These are phyloP conservation scores for Xylaria sp. DNA, from an alignment of 2,329 filamentous ascomycete species.

Conservation along the genomic window DNA sequence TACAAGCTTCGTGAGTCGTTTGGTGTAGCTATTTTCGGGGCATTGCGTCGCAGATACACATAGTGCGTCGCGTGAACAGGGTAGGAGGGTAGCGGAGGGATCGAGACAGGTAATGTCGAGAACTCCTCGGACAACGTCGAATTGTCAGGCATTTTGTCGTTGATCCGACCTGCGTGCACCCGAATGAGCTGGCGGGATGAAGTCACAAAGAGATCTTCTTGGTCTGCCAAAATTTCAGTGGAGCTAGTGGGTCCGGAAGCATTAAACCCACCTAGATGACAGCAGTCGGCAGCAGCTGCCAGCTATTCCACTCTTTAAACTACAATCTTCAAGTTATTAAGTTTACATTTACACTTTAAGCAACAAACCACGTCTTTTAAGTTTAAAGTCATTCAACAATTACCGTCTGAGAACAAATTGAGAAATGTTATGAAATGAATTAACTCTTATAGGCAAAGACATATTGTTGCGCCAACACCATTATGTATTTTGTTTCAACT, in stretches of 20 bases:
- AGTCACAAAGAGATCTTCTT: conserved; percentile 1
- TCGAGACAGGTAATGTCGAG: conserved; percentile 72
- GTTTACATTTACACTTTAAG: not conserved
- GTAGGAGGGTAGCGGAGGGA: conserved; percentile 72
- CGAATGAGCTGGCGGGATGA: not conserved
- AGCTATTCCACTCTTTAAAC: not conserved
- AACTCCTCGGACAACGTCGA: conserved; percentile 69
- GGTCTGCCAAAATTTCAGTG: conserved; percentile 29
- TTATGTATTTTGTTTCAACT: not conserved
- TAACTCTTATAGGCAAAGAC: not conserved
- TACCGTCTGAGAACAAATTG: no score
- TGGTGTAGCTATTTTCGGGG: conserved; percentile 78
- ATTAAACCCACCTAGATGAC: not conserved
- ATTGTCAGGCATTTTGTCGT: conserved; percentile 48
- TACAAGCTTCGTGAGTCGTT: conserved; percentile 85
- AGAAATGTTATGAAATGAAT: not conserved
- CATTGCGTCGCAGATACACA: conserved; percentile 85
- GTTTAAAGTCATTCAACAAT: not conserved
- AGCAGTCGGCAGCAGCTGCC: conserved; percentile 19
- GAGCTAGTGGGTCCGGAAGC: not conserved
- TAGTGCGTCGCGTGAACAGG: conserved; percentile 76
- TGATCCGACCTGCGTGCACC: not conserved
- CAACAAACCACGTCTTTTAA: not conserved
- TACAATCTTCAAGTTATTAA: no score
- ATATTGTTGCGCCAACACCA: not conserved